These are phyloP conservation scores for Alternaria metachromatica DNA, from an alignment of 2,329 filamentous ascomycete genomes.

Conservation along the genomic window DNA sequence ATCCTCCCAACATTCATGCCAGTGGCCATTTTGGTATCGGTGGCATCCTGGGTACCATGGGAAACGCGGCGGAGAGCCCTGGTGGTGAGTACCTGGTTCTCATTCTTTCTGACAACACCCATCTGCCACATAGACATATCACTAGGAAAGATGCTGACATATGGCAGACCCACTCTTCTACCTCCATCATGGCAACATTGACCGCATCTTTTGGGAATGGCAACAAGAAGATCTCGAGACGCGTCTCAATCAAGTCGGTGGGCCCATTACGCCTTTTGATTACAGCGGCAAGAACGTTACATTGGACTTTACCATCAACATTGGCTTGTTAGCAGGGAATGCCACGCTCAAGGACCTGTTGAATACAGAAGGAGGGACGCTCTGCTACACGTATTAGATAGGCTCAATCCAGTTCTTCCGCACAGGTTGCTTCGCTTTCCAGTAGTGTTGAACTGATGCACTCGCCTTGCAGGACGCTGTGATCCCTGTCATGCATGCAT, in stretches of 20 bases:
- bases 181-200: slow-evolving; percentile 49
- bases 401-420: not conserved
- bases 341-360: slow-evolving; percentile 37
- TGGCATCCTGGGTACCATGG: slow-evolving; percentile 41
- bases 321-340: slow-evolving; percentile 37
- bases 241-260: slow-evolving; percentile 45
- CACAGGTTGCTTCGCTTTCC: not conserved
- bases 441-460: not conserved
- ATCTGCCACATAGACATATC: not conserved
- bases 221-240: slow-evolving; percentile 35
- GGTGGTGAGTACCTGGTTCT: slow-evolving; percentile 14
- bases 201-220: slow-evolving; percentile 45
- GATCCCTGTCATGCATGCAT: not conserved
- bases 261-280: slow-evolving; percentile 38
- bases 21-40: slow-evolving; percentile 47
- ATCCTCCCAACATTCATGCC: slow-evolving; percentile 41
- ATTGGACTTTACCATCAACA: slow-evolving; percentile 39
- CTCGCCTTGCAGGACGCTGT: not conserved
- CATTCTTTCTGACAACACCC: not conserved
- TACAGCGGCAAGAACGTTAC: slow-evolving; percentile 39
- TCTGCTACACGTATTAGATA: slow-evolving; percentile 30
- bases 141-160: not conserved
- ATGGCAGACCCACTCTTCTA: slow-evolving; percentile 42
- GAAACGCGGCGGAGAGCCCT: slow-evolving; percentile 44
- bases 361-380: slow-evolving; percentile 26